Percentiles rank a stretch among this genome's conserved stretches.
Evolutionary conservation across 768 basidiomycete genomes (phyloP).

Genomic region (Lentinula lateritia): DNA sequence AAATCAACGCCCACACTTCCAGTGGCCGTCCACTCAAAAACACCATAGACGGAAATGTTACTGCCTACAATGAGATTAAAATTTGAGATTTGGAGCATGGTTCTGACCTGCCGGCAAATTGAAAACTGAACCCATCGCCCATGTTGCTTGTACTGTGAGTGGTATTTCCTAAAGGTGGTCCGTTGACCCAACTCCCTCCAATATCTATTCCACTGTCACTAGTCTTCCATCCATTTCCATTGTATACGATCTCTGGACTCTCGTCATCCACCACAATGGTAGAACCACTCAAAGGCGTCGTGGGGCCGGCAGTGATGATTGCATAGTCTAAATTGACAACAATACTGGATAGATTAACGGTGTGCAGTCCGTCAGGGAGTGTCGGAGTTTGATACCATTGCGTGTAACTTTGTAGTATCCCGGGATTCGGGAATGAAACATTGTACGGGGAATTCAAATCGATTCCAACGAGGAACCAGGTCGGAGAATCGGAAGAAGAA

Average conservation of each 20-base stretch:
- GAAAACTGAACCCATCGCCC: not conserved
- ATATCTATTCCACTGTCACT: not conserved
- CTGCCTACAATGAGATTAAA: not conserved
- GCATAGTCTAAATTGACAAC: not conserved
- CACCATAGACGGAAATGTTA: not conserved
- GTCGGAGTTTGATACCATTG: conserved; percentile 2
- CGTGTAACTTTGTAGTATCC: not conserved
- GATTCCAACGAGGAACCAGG: not conserved
- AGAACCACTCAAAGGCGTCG: not conserved
- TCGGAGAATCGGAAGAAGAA: not conserved
- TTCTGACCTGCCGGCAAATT: not conserved
- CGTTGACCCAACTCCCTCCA: not conserved
- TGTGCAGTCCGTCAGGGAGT: not conserved
- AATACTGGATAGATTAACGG: conserved; percentile 1
- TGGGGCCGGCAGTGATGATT: not conserved
- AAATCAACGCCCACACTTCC: not conserved
- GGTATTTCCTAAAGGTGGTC: not conserved
- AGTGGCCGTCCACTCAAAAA: not conserved
- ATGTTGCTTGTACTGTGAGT: not conserved
- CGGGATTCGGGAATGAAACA: not conserved
- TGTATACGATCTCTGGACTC: not conserved
- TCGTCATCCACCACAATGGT: conserved; percentile 1
- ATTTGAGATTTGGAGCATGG: too few relatives aligned
- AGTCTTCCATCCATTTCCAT: not conserved
- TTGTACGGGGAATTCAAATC: not conserved